Evolutionary conservation across 2,329 filamentous ascomycete genomes (phyloP), one percentile per base, ranked within the genome.

Genomic region (Tolypocladium ophioglossoides): DNA sequence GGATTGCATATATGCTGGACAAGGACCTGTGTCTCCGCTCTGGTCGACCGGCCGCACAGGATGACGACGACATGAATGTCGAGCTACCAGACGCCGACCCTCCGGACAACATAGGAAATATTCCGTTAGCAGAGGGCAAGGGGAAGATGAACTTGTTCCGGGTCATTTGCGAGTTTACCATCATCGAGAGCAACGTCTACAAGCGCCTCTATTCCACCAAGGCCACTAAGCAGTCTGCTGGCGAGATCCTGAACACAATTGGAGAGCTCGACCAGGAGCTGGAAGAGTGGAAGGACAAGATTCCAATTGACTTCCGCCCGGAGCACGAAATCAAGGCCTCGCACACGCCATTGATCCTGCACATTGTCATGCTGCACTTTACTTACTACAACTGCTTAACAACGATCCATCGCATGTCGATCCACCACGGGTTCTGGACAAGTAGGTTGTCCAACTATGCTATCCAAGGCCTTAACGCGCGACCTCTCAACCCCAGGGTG

Each of bases 401-500:
- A 1, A 99, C 94, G 0, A 96, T 99, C 59, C 94, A 99, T 68
- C 89, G 94, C 52, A 99, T 97, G 94, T 95, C 90, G 44, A 88
- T 97, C 34, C 94, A 97, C 63, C 91, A 96, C 66, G 94, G 94
- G 16, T 96, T 96, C 72, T 99, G 94, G 94, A 97, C 92, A 1
- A 96, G 89, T 65, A 83, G 94, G 39, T 73, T 99, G 41, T 95
- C 91, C 39, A 92, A 97, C 64, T 97, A 91, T 65, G 94, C 94
- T 18, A 94, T 97, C 54, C 89, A 96, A 68, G 94, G 94, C 1
- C 76, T 96, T 44, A 97, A 97, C 68, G 86, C 91, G 0, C 81
- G 87, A 59, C 91, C 94, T 1, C 72, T 99, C 53, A 99, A 97
- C 66, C 94, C 94, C 0, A 79, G 94, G 61, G 89, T 99, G 10